phyloP scores from a whole-genome alignment of 2,329 filamentous ascomycete genomes.

The Epichloe typhina region DNA sequence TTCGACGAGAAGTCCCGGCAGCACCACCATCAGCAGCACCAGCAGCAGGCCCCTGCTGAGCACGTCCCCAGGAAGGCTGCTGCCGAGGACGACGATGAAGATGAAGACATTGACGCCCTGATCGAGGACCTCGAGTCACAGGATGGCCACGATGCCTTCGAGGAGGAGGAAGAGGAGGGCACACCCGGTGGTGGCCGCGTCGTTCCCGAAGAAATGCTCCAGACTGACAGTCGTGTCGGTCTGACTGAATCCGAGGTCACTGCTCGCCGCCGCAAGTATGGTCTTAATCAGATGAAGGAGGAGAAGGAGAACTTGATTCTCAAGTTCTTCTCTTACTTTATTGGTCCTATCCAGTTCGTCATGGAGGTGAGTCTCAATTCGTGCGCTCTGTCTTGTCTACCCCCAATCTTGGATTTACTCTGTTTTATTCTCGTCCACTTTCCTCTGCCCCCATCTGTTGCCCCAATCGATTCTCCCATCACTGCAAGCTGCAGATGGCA shows the following conservation, averaged over 20 bases:
- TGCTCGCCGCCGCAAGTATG: slow-evolving; percentile 54
- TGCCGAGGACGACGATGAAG: slow-evolving; percentile 53
- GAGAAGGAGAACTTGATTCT: slow-evolving; percentile 75
- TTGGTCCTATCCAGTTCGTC: slow-evolving; percentile 85
- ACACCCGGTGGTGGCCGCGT: slow-evolving; percentile 43
- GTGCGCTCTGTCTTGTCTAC: background rate
- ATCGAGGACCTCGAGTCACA: slow-evolving; percentile 79
- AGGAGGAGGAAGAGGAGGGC: slow-evolving; percentile 42
- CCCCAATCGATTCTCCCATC: background rate
- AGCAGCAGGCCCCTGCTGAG: slow-evolving; percentile 15
- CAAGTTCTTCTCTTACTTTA: slow-evolving; percentile 73
- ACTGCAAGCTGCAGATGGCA: background rate
- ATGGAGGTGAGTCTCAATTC: slow-evolving; percentile 56
- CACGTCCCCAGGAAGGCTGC: slow-evolving; percentile 26
- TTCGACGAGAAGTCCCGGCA: slow-evolving; percentile 49
- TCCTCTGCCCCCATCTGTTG: background rate
- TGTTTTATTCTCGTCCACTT: background rate
- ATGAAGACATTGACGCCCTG: slow-evolving; percentile 74
- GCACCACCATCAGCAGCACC: slow-evolving; percentile 6
- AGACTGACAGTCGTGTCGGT: slow-evolving; percentile 62
- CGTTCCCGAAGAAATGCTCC: slow-evolving; percentile 61
- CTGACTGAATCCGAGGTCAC: slow-evolving; percentile 59
- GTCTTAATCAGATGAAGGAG: slow-evolving; percentile 83
- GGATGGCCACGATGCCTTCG: slow-evolving; percentile 54
- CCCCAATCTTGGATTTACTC: background rate